Evolutionary conservation across 305 asterid genomes (phyloP).

Genomic region (Solanum aculeatissimum): DNA sequence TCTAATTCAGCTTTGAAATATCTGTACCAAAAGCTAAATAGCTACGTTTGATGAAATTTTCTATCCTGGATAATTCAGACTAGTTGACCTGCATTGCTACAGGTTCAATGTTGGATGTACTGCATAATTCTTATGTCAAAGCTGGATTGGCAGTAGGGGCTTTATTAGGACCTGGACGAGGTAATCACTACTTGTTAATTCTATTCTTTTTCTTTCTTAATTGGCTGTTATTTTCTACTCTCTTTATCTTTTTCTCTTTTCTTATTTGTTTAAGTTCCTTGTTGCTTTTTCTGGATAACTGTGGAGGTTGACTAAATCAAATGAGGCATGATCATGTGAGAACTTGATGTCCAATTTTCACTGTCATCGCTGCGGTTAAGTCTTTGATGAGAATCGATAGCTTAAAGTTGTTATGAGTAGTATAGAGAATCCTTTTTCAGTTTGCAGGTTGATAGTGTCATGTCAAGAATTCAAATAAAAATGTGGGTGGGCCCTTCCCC

Average conservation of each 20-base stretch:
- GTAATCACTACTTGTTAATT: slow-evolving; percentile 26
- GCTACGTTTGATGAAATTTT: neutral
- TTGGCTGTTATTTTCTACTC: neutral
- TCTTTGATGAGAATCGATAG: neutral
- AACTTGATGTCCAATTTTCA: neutral
- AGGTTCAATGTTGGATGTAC: slow-evolving; percentile 60
- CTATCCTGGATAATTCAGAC: neutral
- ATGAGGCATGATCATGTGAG: neutral
- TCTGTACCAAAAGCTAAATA: neutral
- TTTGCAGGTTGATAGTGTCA: neutral
- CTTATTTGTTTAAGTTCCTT: neutral
- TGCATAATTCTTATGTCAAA: slow-evolving; percentile 86
- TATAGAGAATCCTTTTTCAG: neutral
- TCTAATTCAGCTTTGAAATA: neutral
- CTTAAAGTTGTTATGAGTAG: neutral
- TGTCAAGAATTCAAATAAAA: neutral
- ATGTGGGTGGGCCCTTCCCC: neutral
- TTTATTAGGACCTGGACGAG: slow-evolving; percentile 95
- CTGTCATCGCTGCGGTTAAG: neutral
- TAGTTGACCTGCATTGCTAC: slow-evolving; percentile 2
- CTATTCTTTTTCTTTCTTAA: neutral
- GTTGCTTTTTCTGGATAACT: neutral
- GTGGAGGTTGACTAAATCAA: neutral
- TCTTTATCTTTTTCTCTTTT: neutral
- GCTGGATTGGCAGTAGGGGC: slow-evolving; percentile 88